Evolutionary conservation across 768 basidiomycete species (phyloP).

Genomic region (Goffeauzyma gilvescens): DNA sequence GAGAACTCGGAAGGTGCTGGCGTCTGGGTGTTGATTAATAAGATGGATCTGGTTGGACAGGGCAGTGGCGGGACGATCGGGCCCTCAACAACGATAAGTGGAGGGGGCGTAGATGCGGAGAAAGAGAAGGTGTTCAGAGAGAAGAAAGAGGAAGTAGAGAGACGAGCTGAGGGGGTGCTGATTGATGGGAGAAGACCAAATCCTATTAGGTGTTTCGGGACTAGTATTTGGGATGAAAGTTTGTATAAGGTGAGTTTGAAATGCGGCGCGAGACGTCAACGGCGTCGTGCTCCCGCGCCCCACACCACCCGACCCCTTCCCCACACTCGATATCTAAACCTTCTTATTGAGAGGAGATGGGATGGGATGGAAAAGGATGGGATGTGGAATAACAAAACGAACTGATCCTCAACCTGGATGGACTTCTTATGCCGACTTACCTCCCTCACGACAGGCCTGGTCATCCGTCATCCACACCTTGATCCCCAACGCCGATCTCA

Average conservation of each 20-base stretch:
- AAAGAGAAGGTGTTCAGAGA: slow-evolving; percentile 45
- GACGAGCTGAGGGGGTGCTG: slow-evolving; percentile 44
- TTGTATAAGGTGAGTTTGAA: slow-evolving; percentile 73
- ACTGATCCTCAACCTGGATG: too few species aligned
- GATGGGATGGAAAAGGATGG: too few species aligned
- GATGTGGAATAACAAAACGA: too few species aligned
- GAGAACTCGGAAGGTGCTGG: slow-evolving; percentile 40
- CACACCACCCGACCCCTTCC: too few species aligned
- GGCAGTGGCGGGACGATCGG: slow-evolving; percentile 12
- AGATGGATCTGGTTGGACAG: slow-evolving; percentile 71
- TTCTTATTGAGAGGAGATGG: too few species aligned
- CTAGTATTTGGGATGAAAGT: slow-evolving; percentile 93
- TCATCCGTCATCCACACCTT: slow-evolving; percentile 90
- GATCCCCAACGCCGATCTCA: slow-evolving; percentile 80
- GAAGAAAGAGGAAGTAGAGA: slow-evolving; percentile 49
- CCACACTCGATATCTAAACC: too few species aligned
- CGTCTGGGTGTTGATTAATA: slow-evolving; percentile 82
- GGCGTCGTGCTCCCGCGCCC: too few species aligned
- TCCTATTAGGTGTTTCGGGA: slow-evolving; percentile 59
- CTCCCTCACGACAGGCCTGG: slow-evolving; percentile 55
- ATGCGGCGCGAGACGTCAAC: too few species aligned
- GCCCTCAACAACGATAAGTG: too few species aligned
- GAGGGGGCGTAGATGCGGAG: slow-evolving; percentile 34
- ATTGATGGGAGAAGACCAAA: slow-evolving; percentile 27
- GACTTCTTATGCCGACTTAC: too few species aligned